phyloP scores from a whole-genome alignment of 768 basidiomycete species.

The Phlegmacium glaucopus region DNA sequence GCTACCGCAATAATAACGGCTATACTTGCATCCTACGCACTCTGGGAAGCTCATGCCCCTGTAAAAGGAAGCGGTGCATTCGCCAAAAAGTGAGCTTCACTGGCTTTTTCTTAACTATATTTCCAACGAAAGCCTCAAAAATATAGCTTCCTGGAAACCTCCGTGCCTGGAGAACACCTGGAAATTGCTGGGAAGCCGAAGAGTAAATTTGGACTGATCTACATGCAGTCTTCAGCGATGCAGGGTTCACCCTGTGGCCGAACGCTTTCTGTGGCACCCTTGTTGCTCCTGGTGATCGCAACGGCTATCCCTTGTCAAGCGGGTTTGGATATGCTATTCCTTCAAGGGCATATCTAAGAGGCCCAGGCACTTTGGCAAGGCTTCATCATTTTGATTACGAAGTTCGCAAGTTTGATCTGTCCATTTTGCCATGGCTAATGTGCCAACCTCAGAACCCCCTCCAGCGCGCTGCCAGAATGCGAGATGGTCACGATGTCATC shows the following conservation, averaged over 20 bases:
- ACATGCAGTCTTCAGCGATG: neutral
- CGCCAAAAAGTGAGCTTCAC: neutral
- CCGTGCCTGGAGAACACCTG: neutral
- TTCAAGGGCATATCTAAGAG: neutral
- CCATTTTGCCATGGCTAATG: neutral
- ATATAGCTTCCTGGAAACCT: conserved; percentile 2
- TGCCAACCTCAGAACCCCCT: conserved; percentile 3
- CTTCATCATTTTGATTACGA: neutral
- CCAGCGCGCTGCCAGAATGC: conserved; percentile 10
- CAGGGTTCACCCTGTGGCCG: neutral
- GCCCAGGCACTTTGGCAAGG: neutral
- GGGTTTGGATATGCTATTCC: conserved; percentile 2
- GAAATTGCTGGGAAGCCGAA: neutral
- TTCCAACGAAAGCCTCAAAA: neutral
- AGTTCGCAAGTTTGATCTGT: neutral
- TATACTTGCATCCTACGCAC: neutral
- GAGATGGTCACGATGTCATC: too few relatives aligned
- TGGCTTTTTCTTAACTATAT: neutral
- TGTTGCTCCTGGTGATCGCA: neutral
- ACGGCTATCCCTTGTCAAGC: neutral
- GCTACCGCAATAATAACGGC: neutral
- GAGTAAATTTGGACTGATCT: conserved; percentile 1
- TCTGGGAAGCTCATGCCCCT: neutral
- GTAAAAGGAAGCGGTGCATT: neutral
- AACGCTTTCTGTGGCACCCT: neutral